These are phyloP conservation scores for Saturnispora quitensis DNA, from an alignment of 805 yeast genomes.

Conservation along the genomic window DNA sequence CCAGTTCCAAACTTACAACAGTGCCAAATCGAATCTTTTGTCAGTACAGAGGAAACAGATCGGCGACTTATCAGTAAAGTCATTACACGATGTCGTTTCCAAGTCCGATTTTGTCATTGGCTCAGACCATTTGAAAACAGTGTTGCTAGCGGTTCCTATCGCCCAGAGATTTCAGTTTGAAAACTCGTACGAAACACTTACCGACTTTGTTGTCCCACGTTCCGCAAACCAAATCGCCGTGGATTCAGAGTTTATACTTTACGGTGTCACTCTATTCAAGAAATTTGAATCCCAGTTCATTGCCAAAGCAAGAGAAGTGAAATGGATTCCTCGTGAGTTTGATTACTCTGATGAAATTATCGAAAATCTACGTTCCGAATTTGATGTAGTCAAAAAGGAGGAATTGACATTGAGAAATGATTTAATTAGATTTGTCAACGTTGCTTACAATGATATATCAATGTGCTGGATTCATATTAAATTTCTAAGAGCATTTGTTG, in stretches of 20 bases:
- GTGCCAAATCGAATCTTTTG: constrained; percentile 72
- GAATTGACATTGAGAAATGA: constrained; percentile 73
- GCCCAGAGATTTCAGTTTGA: constrained; percentile 50
- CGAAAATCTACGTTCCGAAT: constrained; percentile 69
- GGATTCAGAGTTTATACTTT: constrained; percentile 69
- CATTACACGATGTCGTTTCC: constrained; percentile 80
- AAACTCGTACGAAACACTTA: constrained; percentile 63
- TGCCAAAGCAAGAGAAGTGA: constrained; percentile 66
- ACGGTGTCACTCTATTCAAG: constrained; percentile 75
- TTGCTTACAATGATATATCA: constrained; percentile 84
- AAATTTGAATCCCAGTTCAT: constrained; percentile 66
- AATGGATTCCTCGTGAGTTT: constrained; percentile 90
- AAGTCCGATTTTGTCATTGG: constrained; percentile 75
- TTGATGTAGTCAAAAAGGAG: constrained; percentile 59
- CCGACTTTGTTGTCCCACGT: constrained; percentile 85
- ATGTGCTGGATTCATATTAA: constrained; percentile 88
- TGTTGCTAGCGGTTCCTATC: constrained; percentile 85
- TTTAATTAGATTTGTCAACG: constrained; percentile 68
- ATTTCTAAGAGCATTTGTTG: constrained; percentile 80
- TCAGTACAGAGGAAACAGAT: constrained; percentile 90
- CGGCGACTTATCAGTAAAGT: constrained; percentile 87
- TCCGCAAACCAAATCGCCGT: constrained; percentile 60
- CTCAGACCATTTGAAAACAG: constrained; percentile 79
- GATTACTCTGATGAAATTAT: constrained; percentile 71
- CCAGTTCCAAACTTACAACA: constrained; percentile 65